Evolutionary conservation across 1,284 basidiomycete genomes (phyloP), one percentile per base, ranked within the genome.

Genomic region (Melampsora larici-populina): DNA sequence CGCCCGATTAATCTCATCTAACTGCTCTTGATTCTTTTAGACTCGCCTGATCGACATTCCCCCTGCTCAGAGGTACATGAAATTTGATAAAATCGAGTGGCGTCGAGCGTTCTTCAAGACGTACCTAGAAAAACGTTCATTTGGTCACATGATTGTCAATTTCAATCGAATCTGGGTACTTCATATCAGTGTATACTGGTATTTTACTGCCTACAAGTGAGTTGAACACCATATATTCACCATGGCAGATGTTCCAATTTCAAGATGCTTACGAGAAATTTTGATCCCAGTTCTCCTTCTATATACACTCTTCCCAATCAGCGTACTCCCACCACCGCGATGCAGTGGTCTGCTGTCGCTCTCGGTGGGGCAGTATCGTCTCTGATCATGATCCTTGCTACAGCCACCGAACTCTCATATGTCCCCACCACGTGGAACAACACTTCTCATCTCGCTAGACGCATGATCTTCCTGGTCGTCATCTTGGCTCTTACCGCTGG

Each of bases 101-200:
- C 90, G 90, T 82, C 88, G 90, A 49, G 93, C 90, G 0, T 97
- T 97, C 85, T 95, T 95, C 90, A 97, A 97, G 87, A 97, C 94
- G 0, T 97, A 97, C 85, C 92, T 90, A 80, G 95, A 97, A 85
- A 94, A 94, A 83, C 92, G 95, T 58, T 95, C 94, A 0, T 92
- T 95, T 84, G 90, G 93, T 78, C 94, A 97, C 84, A 87, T 97
- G 0, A 88, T 97, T 78, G 94, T 97, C 87, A 97, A 97, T 87
- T 97, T 97, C 86, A 97, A 97, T 86, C 92, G 94, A 75, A 92
- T 97, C 82, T 97, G 94, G 94, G 91, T 97, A 83, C 90, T 94
- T 78, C 95, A 97, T 85, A 88, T 97, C 78, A 89, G 93, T 51
- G 85, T 96, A 82, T 97, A 91, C 86, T 97, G 91, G 89, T 96